A percentile compares a stretch with the other conserved stretches of the same genome.
These are phyloP conservation scores for Mortierella hygrophila DNA, from an alignment of 192 early-diverging fungal species.

Conservation along the genomic window DNA sequence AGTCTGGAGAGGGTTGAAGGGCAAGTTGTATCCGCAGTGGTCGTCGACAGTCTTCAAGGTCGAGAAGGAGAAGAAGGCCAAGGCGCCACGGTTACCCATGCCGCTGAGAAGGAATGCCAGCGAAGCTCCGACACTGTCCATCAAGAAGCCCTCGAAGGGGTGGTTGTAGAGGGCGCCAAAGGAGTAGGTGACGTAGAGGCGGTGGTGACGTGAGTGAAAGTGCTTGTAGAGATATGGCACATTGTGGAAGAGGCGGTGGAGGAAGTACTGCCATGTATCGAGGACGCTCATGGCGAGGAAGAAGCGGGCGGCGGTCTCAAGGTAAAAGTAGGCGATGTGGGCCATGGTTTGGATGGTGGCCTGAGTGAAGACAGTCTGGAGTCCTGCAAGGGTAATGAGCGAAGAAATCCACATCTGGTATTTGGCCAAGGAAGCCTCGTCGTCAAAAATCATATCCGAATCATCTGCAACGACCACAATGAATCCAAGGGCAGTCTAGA, in stretches of 20 bases:
- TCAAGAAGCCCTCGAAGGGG: constrained; percentile 80
- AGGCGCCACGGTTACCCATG: constrained; percentile 76
- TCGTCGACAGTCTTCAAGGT: constrained; percentile 89
- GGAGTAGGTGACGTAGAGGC: constrained; percentile 81
- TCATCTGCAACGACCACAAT: constrained; percentile 51
- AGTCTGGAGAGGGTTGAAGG: constrained; percentile 78
- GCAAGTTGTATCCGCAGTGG: constrained; percentile 84
- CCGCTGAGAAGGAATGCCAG: constrained; percentile 73
- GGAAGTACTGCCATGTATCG: constrained; percentile 76
- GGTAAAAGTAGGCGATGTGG: constrained; percentile 37
- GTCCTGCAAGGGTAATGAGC: constrained; percentile 11
- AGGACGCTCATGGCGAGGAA: constrained; percentile 67
- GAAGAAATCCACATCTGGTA: constrained; percentile 41
- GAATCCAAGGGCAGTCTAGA: constrained; percentile 52
- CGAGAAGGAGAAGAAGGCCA: constrained; percentile 78
- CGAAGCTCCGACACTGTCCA: constrained; percentile 79
- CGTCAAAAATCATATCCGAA: constrained; percentile 52
- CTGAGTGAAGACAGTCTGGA: constrained; percentile 28
- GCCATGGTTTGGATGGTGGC: constrained; percentile 30
- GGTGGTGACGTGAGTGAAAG: constrained; percentile 83
- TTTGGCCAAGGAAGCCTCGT: constrained; percentile 27
- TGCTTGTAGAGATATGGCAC: constrained; percentile 79
- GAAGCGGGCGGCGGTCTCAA: constrained; percentile 54
- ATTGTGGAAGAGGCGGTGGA: constrained; percentile 80
- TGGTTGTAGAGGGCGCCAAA: constrained; percentile 90